Base-by-base conservation (phyloP, 768 basidiomycete species). In the Lyophyllum decastes region DNA sequence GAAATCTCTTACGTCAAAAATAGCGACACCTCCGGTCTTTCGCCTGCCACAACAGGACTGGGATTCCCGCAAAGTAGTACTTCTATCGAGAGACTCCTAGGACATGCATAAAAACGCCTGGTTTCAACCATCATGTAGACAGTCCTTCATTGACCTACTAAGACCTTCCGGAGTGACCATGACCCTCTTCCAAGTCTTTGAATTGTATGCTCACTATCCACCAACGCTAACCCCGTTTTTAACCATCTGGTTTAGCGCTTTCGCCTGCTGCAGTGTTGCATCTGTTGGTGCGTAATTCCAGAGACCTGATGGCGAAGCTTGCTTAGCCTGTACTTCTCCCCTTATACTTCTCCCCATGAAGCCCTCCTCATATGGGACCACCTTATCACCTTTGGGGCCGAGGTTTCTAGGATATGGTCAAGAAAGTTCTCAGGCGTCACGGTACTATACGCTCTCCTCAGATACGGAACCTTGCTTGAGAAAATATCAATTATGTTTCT, bases 361-460 rank as follows among this genome's bases (percentile, higher is more conserved):
- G 71, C 70, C 7, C 66, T 72, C 30, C 67, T 70, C 44, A 60
- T 70, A 10, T 71, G 70, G 70, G 72, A 73, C 24, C 67, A 70
- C 44, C 40, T 65, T 40, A 64, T 72, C 27, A 72, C 66, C 0
- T 61, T 73, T 25, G 62, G 63, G 16, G 60, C 57, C 3, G 72
- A 73, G 52, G 66, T 72, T 11, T 61, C 54, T 6, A 58, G 54
- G 19, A 64, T 73, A 17, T 73, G 72, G 72, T 61, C 61, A 12
- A 65, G 65, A 43, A 70, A 70, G 52, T 49, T 70, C 10, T 68
- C 68, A 0, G 70, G 69, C 9, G 61, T 64, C 44, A 70, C 69
- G 1, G 63, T 68, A 5, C 47, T 73, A 21, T 73, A 70, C 46
- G 54, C 57, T 10, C 41, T 68, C 6, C 61, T 72, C 6, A 64